Evolutionary conservation across 441 rosid species (phyloP).

Genomic region (Francoa sonchifolia): DNA sequence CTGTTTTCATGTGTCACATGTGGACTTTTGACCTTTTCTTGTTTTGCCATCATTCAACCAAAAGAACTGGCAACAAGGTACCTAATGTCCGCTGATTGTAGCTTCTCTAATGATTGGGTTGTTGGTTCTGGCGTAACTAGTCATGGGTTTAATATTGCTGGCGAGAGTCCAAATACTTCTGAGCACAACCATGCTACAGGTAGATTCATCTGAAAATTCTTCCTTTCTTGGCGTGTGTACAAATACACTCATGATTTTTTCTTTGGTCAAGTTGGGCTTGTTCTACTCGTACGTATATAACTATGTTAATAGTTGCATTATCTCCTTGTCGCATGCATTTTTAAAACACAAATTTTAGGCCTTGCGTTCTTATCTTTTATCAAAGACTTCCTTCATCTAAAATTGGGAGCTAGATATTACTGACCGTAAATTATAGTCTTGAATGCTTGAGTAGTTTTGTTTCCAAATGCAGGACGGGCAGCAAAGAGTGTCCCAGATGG

Average conservation of each 20-base stretch:
- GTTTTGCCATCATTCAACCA: constrained; percentile 87
- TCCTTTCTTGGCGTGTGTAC: too few species aligned
- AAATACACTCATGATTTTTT: too few species aligned
- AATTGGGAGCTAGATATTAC: constrained; percentile 3
- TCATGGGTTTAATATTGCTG: constrained; percentile 16
- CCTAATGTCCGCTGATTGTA: constrained; percentile 88
- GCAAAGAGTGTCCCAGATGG: constrained; percentile 23
- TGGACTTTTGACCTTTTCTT: constrained; percentile 97
- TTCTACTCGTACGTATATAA: too few species aligned
- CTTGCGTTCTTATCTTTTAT: too few species aligned
- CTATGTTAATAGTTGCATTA: too few species aligned
- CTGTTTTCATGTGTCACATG: constrained; percentile 89
- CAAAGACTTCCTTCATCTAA: too few species aligned
- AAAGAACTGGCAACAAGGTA: constrained; percentile 33
- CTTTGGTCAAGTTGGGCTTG: too few species aligned
- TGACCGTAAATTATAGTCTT: constrained; percentile 5
- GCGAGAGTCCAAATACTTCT: constrained; percentile 17
- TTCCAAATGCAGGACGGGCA: constrained; percentile 31
- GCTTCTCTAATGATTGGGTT: constrained; percentile 80
- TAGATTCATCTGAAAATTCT: constrained; percentile 22
- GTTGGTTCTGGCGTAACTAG: constrained; percentile 41
- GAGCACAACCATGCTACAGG: constrained; percentile 29
- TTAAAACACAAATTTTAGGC: too few species aligned
- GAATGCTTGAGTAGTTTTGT: constrained; percentile 13
- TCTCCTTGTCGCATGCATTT: too few species aligned